Percentiles rank a stretch among this genome's conserved stretches.
Conservation (phyloP, 176 grass and related monocot species). For the Sorghum bicolor region Sorghum_bicolor_NCBIv3 NC_012875.2:52198001-52198500, state of each 20-base stretch:
- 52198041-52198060: slow-evolving; percentile 41
- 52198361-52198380: slow-evolving; percentile 74
- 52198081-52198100: not conserved
- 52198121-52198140: not conserved
- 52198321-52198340: not conserved
- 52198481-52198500: slow-evolving; percentile 88
- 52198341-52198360: too few relatives aligned
- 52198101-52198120: not conserved
- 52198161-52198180: slow-evolving; percentile 60
- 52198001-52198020: slow-evolving; percentile 64
- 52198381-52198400: slow-evolving; percentile 82
- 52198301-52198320: not conserved
- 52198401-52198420: slow-evolving; percentile 50
- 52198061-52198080: slow-evolving; percentile 46
- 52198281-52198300: slow-evolving; percentile 28
- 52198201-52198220: slow-evolving; percentile 57
- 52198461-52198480: slow-evolving; percentile 88
- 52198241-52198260: slow-evolving; percentile 90
- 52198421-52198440: slow-evolving; percentile 74
- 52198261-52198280: slow-evolving; percentile 89
- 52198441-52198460: slow-evolving; percentile 95
- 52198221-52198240: slow-evolving; percentile 85
- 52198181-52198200: slow-evolving; percentile 45
- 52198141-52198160: too few relatives aligned
- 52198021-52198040: slow-evolving; percentile 65